Base-by-base conservation (phyloP, 371 early-diverging fungal genomes). In the Mucor piriformis region DNA sequence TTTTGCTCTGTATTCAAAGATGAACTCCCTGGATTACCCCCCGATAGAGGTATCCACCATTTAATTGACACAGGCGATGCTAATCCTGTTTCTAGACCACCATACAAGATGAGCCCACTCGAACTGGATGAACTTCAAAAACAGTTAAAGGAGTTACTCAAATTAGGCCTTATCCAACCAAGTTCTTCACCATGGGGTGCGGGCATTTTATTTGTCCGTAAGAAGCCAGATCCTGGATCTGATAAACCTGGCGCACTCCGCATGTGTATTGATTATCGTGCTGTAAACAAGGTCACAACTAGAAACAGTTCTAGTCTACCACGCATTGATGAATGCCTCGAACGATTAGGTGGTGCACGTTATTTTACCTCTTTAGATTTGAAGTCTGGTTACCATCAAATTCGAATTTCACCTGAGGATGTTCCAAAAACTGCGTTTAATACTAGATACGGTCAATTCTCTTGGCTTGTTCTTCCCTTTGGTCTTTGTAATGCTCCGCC, bases 171-270 rank as follows among this genome's bases (percentile, higher is more conserved):
- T 0, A 73, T 70, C 7, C 11, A 37, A 23, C 65, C 69, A 34
- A 51, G 56, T 0, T 34, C 20, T 1, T 59, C 60, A 16, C 63
- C 70, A 7, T 69, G 66, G 69, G 55, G 61, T 6, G 57, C 72
- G 0, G 81, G 81, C 1, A 54, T 74, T 0, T 43, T 82, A 21
- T 73, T 83, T 56, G 73, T 75, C 0, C 57, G 57, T 21, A 83
- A 87, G 59, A 71, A 63, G 32, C 69, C 77, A 53, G 49, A 75
- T 5, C n/a, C 10, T 29, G 29, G 23, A 13, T 83, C 87, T 63
- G 83, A 85, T 38, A 67, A 63, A 25, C 76, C 81, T 33, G 84
- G 86, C 4, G n/a, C 55, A 2, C 11, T 83, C 25, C 69, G 78
- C 0, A 54, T 83, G 47, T 82, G 74, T 50, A 50, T 72, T 4